These are phyloP conservation scores for Saturnispora bothae DNA, from an alignment of 805 yeast species.

Conservation along the genomic window DNA sequence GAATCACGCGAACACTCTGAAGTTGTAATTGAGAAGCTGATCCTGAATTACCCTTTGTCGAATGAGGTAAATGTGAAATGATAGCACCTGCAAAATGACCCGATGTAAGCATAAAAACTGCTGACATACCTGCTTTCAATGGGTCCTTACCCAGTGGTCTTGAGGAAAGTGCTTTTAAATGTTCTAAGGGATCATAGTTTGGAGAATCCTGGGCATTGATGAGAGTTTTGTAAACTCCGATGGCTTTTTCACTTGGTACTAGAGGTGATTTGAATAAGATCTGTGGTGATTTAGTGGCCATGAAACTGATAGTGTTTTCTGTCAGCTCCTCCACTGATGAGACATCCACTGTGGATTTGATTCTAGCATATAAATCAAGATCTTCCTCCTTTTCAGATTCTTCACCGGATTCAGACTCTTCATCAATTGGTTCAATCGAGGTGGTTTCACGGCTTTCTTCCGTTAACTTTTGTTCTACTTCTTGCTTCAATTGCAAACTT, in stretches of 20 bases:
- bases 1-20: slow-evolving; percentile 56
- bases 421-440: neutral
- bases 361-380: neutral
- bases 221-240: slow-evolving; percentile 60
- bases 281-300: slow-evolving; percentile 64
- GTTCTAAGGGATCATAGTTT: slow-evolving; percentile 36
- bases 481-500: neutral
- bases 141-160: slow-evolving; percentile 11
- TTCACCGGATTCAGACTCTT: neutral
- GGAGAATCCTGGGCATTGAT: slow-evolving; percentile 34
- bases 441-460: neutral
- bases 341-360: slow-evolving; percentile 27
- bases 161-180: slow-evolving; percentile 25
- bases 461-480: neutral
- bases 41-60: slow-evolving; percentile 45
- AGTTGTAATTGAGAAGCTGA: slow-evolving; percentile 40
- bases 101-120: slow-evolving; percentile 89
- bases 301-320: slow-evolving; percentile 30
- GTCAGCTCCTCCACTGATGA: slow-evolving; percentile 30
- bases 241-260: slow-evolving; percentile 26
- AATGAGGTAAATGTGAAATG: slow-evolving; percentile 55
- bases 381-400: neutral
- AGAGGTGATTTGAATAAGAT: slow-evolving; percentile 44
- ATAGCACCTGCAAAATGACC: slow-evolving; percentile 98
- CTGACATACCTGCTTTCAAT: slow-evolving; percentile 38